Conservation (phyloP, 371 early-diverging fungal genomes). For the Mucor racemosus region DNA sequence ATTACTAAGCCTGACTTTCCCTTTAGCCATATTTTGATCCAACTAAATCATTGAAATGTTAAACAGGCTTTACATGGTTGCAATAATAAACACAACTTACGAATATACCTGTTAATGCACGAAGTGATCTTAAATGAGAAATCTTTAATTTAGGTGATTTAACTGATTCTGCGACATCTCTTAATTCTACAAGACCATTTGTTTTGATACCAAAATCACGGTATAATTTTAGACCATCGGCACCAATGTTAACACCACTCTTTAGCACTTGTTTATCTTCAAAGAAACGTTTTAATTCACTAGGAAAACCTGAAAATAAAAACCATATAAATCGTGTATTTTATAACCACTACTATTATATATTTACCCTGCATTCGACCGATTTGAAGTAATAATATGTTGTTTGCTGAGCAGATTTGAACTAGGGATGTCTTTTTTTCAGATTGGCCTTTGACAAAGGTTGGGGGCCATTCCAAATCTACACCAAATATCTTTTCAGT, state of each 20-base stretch:
- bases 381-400: slow-evolving; percentile 55
- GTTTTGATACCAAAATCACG: slow-evolving; percentile 56
- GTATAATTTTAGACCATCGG: slow-evolving; percentile 53
- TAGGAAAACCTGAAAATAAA: slow-evolving; percentile 40
- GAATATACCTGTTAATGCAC: slow-evolving; percentile 44
- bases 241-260: slow-evolving; percentile 58
- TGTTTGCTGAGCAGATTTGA: slow-evolving; percentile 55
- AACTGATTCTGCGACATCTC: slow-evolving; percentile 35
- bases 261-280: slow-evolving; percentile 46
- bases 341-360: not conserved
- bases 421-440: slow-evolving; percentile 54
- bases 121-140: slow-evolving; percentile 43
- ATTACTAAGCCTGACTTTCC: slow-evolving; percentile 49
- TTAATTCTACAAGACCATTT: slow-evolving; percentile 59
- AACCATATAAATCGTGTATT: not conserved
- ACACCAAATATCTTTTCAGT: slow-evolving; percentile 46
- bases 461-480: slow-evolving; percentile 65
- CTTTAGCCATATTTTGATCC: slow-evolving; percentile 49
- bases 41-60: slow-evolving; percentile 38
- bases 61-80: not conserved
- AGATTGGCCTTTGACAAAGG: slow-evolving; percentile 32
- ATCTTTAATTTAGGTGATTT: slow-evolving; percentile 30
- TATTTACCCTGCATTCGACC: slow-evolving; percentile 42
- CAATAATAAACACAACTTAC: slow-evolving; percentile 33
- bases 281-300: slow-evolving; percentile 42